These are phyloP conservation scores for Sporobolomyces phaffii DNA, from an alignment of 768 basidiomycete genomes.

Conservation along the genomic window DNA sequence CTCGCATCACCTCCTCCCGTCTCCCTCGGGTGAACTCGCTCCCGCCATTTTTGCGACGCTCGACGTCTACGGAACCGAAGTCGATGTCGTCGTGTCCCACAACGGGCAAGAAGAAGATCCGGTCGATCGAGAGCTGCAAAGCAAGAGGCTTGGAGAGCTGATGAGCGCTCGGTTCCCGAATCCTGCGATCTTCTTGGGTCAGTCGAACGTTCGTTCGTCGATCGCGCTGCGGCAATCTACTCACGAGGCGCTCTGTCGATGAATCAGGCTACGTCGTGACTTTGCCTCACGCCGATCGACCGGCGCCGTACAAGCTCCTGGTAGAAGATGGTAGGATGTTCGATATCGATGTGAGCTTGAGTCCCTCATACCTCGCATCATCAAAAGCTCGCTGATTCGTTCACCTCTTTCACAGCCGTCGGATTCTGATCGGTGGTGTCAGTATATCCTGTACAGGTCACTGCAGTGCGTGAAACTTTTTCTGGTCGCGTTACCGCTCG, in stretches of 20 bases:
- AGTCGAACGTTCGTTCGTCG: not conserved
- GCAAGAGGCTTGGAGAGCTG: conserved; percentile 69
- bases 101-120: conserved; percentile 92
- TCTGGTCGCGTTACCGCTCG: too few relatives aligned
- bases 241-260: not conserved
- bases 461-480: conserved; percentile 43
- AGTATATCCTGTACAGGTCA: conserved; percentile 81
- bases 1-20: conserved; percentile 77
- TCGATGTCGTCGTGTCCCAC: conserved; percentile 79
- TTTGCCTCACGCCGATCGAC: conserved; percentile 58
- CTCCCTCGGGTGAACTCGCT: conserved; percentile 52
- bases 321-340: conserved; percentile 70
- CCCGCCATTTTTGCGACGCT: conserved; percentile 32
- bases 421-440: conserved; percentile 58
- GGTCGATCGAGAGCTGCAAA: conserved; percentile 80
- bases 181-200: conserved; percentile 60
- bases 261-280: conserved; percentile 60
- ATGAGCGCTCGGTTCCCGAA: conserved; percentile 53
- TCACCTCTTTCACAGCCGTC: not conserved
- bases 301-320: conserved; percentile 68
- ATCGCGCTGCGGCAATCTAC: not conserved
- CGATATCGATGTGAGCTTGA: conserved; percentile 58
- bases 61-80: conserved; percentile 58
- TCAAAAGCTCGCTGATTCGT: not conserved
- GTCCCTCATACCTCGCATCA: not conserved